These are phyloP conservation scores for Bigelowiella natans DNA, from an alignment of 78 protist genomes.

Conservation along the genomic window DNA sequence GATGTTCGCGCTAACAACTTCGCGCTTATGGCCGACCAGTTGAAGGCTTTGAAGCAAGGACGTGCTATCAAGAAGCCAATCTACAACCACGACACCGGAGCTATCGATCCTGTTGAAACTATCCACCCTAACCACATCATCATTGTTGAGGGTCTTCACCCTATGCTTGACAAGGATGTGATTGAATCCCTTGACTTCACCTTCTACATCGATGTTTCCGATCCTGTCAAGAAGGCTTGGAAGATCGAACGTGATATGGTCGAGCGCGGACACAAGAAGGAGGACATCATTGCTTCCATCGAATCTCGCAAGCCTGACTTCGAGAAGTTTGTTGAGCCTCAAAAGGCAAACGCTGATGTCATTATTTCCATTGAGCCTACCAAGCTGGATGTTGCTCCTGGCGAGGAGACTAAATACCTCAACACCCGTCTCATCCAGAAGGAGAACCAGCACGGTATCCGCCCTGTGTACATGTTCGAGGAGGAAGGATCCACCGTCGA, in stretches of 20 bases:
- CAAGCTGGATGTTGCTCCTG: background rate
- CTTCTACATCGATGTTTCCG: conserved; percentile 31
- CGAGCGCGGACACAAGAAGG: conserved; percentile 35
- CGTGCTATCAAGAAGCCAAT: conserved; percentile 32
- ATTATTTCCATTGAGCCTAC: background rate
- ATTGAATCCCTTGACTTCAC: conserved; percentile 18
- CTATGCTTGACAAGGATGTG: conserved; percentile 28
- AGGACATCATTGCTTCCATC: conserved; percentile 7
- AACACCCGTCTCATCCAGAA: background rate
- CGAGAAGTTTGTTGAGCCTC: conserved; percentile 37
- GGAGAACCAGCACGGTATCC: background rate
- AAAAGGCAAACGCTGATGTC: conserved; percentile 16
- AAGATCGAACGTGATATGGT: conserved; percentile 36
- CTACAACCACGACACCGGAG: conserved; percentile 48
- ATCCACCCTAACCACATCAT: conserved; percentile 28
- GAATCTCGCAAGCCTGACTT: conserved; percentile 41
- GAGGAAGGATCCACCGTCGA: conserved; percentile 1
- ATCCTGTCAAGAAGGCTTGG: conserved; percentile 19
- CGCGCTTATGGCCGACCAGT: conserved; percentile 29
- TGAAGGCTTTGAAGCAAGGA: conserved; percentile 27
- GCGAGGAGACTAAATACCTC: conserved; percentile 2
- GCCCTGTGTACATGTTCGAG: conserved; percentile 19
- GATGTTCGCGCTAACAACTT: conserved; percentile 17
- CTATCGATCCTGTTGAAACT: conserved; percentile 22
- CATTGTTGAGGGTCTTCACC: conserved; percentile 44